phyloP scores from a whole-genome alignment of 2,329 filamentous ascomycete species.

The Chalara sp. region DNA sequence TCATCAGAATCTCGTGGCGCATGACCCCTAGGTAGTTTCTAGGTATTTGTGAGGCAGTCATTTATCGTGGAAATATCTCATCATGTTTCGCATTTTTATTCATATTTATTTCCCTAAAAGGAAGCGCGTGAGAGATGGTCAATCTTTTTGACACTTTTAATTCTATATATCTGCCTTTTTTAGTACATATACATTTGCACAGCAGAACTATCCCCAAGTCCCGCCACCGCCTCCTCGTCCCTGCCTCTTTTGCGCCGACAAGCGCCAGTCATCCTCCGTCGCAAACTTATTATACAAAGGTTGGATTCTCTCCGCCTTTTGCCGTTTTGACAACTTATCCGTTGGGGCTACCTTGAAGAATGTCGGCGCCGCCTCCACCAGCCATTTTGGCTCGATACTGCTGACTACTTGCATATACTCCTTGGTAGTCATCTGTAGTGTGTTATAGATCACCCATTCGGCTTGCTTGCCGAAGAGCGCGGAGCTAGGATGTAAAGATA shows the following conservation, averaged over 20 bases:
- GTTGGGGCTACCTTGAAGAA: slow-evolving; percentile 97
- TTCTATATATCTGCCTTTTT: too few relatives aligned
- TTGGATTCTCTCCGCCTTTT: slow-evolving; percentile 91
- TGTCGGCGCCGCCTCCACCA: slow-evolving; percentile 94
- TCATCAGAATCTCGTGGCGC: too few relatives aligned
- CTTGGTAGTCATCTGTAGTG: slow-evolving; percentile 84
- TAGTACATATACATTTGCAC: too few relatives aligned
- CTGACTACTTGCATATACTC: slow-evolving; percentile 98
- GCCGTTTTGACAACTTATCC: slow-evolving; percentile 80
- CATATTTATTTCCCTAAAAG: too few relatives aligned
- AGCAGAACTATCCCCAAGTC: slow-evolving; percentile 67
- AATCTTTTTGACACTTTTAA: too few relatives aligned
- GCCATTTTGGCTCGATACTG: slow-evolving; percentile 85
- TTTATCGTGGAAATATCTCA: too few relatives aligned
- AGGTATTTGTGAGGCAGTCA: too few relatives aligned
- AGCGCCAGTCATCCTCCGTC: slow-evolving; percentile 88
- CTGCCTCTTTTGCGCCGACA: slow-evolving; percentile 79
- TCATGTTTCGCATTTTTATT: too few relatives aligned
- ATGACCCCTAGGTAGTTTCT: too few relatives aligned
- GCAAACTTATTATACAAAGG: slow-evolving; percentile 90
- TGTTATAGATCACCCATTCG: slow-evolving; percentile 94
- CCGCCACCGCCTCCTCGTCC: slow-evolving; percentile 83
- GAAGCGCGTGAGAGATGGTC: too few relatives aligned
- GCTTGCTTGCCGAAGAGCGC: slow-evolving; percentile 92
- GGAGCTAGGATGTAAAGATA: slow-evolving; percentile 88